Percentiles rank a stretch among this genome's conserved stretches.
Evolutionary conservation across 345 rosid genomes (phyloP).

Genomic region (Jatropha curcas): DNA sequence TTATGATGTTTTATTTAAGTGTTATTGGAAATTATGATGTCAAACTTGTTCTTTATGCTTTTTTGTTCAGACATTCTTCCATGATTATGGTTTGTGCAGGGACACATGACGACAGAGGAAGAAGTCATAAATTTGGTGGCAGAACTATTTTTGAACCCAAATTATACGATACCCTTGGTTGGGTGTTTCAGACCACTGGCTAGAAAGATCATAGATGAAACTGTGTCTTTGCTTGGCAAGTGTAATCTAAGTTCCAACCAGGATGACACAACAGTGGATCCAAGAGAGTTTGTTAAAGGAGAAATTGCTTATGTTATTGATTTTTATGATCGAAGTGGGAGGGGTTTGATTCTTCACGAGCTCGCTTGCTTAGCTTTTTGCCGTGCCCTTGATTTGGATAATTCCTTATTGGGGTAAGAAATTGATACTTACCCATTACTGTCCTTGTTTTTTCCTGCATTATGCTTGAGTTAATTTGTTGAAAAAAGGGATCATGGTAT

Average conservation of each 20-base stretch:
- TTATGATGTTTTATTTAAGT: not conserved
- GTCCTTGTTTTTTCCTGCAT: not conserved
- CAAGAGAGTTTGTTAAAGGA: conserved; percentile 33
- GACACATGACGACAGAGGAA: conserved; percentile 43
- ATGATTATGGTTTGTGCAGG: conserved; percentile 39
- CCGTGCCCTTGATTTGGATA: conserved; percentile 75
- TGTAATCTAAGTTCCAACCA: conserved; percentile 51
- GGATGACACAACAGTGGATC: conserved; percentile 17
- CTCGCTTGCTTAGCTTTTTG: conserved; percentile 82
- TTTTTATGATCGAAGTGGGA: conserved; percentile 50
- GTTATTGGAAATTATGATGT: not conserved
- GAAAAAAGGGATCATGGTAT: no score
- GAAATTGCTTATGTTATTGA: conserved; percentile 50
- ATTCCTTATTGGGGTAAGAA: conserved; percentile 64
- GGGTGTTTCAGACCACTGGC: conserved; percentile 64
- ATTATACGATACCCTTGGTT: conserved; percentile 61
- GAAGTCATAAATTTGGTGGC: conserved; percentile 55
- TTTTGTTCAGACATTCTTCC: conserved; percentile 12
- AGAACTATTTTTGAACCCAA: conserved; percentile 67
- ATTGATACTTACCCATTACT: not conserved
- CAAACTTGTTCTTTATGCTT: not conserved
- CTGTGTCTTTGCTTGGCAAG: conserved; percentile 50
- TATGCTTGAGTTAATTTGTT: not conserved
- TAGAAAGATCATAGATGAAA: conserved; percentile 55
- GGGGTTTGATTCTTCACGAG: conserved; percentile 77